A percentile compares a stretch with the other conserved stretches of the same genome.
Evolutionary conservation across 106 monocot species (phyloP).

Genomic region (Apostasia shenzhenica): DNA sequence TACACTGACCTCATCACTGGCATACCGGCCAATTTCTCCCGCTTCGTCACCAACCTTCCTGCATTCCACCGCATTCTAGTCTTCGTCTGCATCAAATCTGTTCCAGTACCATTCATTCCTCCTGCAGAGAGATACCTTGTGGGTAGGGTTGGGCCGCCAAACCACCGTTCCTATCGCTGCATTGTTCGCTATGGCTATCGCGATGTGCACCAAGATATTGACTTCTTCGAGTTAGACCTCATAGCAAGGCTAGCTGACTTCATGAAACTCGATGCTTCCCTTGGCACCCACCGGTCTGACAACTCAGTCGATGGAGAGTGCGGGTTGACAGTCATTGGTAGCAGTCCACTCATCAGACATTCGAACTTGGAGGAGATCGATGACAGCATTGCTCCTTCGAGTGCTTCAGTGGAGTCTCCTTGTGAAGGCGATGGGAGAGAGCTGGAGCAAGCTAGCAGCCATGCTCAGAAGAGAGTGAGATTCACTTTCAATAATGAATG

Average conservation of each 20-base stretch:
- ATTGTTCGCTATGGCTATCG: conserved; percentile 65
- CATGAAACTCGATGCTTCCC: conserved; percentile 22
- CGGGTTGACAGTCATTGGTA: conserved; percentile 23
- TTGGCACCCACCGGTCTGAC: not conserved
- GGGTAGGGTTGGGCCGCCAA: conserved; percentile 48
- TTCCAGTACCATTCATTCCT: conserved; percentile 56
- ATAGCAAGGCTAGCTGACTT: conserved; percentile 39
- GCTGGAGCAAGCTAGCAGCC: not conserved
- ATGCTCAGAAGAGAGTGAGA: conserved; percentile 27
- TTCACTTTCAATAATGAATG: conserved; percentile 23
- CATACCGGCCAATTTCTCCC: conserved; percentile 63
- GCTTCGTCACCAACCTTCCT: conserved; percentile 69
- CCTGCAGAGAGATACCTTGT: conserved; percentile 51
- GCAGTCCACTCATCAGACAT: not conserved
- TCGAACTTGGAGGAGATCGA: conserved; percentile 7
- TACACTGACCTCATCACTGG: conserved; percentile 60
- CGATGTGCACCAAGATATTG: conserved; percentile 49
- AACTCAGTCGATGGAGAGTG: not conserved
- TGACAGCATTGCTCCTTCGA: conserved; percentile 20
- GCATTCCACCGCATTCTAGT: conserved; percentile 66
- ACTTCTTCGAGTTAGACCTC: conserved; percentile 52
- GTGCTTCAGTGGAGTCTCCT: not conserved
- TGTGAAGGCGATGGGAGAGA: conserved; percentile 5
- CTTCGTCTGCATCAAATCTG: conserved; percentile 56
- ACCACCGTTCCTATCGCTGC: conserved; percentile 52